Conservation (phyloP, 2,329 filamentous ascomycete species). For the Aspergillus carbonarius region DNA sequence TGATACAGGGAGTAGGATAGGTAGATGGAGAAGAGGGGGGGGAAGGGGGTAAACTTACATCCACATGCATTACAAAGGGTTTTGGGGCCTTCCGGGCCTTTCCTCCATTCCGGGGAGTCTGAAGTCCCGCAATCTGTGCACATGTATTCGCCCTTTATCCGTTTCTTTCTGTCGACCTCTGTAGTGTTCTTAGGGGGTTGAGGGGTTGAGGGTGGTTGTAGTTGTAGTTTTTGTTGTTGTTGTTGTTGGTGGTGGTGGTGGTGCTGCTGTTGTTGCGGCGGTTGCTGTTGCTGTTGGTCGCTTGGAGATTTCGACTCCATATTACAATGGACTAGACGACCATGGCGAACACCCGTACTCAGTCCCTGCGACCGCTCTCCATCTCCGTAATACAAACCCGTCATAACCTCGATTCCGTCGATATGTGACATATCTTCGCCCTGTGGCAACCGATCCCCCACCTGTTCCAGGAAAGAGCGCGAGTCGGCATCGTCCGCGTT, state of each 20-base stretch:
- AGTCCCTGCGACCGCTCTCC: constrained; percentile 86
- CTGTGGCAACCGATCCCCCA: constrained; percentile 80
- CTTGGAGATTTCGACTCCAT: constrained; percentile 74
- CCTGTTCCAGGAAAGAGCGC: constrained; percentile 68
- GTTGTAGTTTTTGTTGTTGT: background rate
- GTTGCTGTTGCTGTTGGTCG: constrained; percentile 54
- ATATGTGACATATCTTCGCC: constrained; percentile 75
- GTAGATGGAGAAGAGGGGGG: background rate
- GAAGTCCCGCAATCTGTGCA: constrained; percentile 94
- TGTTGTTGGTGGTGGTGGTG: background rate
- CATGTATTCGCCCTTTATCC: constrained; percentile 89
- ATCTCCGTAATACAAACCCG: constrained; percentile 80
- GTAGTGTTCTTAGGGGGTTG: constrained; percentile 46
- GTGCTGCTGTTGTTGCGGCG: background rate
- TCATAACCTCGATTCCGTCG: constrained; percentile 90
- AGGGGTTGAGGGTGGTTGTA: background rate
- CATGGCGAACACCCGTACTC: constrained; percentile 79
- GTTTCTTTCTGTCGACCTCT: constrained; percentile 74
- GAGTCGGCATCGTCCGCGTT: constrained; percentile 33
- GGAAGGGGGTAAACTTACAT: constrained; percentile 56
- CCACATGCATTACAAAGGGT: constrained; percentile 96
- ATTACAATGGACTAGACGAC: constrained; percentile 79
- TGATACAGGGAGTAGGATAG: background rate
- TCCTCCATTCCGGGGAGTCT: constrained; percentile 94
- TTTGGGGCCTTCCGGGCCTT: constrained; percentile 88